Evolutionary conservation across 2,329 filamentous ascomycete genomes (phyloP), one percentile per base, ranked within the genome.

Genomic region (Ophiocordyceps camponoti-floridani): DNA sequence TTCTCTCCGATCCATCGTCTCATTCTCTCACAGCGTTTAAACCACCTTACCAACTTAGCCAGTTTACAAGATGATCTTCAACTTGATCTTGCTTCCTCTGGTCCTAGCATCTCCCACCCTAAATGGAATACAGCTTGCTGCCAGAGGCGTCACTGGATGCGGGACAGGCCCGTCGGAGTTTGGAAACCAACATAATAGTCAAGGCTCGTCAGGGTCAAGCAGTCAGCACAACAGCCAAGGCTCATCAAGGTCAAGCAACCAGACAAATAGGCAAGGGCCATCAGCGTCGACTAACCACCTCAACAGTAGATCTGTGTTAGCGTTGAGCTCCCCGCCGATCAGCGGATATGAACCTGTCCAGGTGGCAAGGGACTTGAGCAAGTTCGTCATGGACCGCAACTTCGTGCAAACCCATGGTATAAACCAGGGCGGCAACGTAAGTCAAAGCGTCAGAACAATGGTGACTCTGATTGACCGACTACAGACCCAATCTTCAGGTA

Each of bases 291-390:
- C 23, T 5, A 5, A 23, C 23, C 23, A 23, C n/a, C 35, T 38
- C 35, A 18, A 38, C 35, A 38, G 23, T 5, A 43, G 18, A 43
- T 23, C 33, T 16, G 13, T n/a, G 35, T 12, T n/a, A 2, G 35
- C 43, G 5, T n/a, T 5, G n/a, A 10, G 7, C n/a, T 23, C 4
- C 0, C 12, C 6, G 12, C 48, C 33, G 35, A 41, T 23, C 3
- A 48, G 49, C 40, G 11, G 42, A 18, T 50, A 50, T 19, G 30
- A 47, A 13, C 28, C 41, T 4, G 42, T 48, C 27, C 16, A 28
- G 5, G 23, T 35, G 14, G 4, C 14, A 14, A 27, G 14, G 14
- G n/a, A 35, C 13, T 14, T 8, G 19, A 38, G 16, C 33, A 16
- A 28, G 4, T 43, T 16, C 19, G 23, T 49, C 16, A 27, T 50